Percentiles rank a stretch among this genome's conserved stretches.
Evolutionary conservation across 2,329 filamentous ascomycete genomes (phyloP).

Genomic region (Clonostachys chloroleuca): DNA sequence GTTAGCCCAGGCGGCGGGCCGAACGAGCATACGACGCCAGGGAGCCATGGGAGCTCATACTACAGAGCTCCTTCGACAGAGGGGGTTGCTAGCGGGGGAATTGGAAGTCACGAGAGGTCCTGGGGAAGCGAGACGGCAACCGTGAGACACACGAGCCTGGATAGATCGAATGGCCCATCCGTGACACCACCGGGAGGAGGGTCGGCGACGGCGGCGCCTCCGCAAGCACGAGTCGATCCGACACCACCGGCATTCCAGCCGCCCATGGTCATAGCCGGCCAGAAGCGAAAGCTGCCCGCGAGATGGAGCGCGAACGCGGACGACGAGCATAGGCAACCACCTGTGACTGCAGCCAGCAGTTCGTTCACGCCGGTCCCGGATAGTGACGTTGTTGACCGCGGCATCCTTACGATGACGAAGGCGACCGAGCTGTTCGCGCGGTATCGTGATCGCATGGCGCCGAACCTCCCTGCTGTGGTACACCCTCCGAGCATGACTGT

Average conservation of each 20-base stretch:
- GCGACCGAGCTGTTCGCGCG: slow-evolving; percentile 51
- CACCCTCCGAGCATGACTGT: slow-evolving; percentile 50
- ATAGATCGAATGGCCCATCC: neutral
- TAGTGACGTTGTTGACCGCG: slow-evolving; percentile 51
- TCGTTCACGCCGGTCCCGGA: neutral
- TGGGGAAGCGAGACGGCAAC: slow-evolving; percentile 1
- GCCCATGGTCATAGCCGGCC: slow-evolving; percentile 9
- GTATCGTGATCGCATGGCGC: slow-evolving; percentile 56
- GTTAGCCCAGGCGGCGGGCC: neutral
- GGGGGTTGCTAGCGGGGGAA: neutral
- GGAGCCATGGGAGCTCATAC: neutral
- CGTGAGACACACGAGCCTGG: neutral
- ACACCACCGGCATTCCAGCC: slow-evolving; percentile 1
- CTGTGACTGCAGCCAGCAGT: neutral
- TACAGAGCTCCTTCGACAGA: neutral
- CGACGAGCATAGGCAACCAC: neutral
- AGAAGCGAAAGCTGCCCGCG: slow-evolving; percentile 24
- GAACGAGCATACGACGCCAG: neutral
- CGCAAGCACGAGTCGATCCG: too few relatives aligned
- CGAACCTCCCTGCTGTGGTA: slow-evolving; percentile 58
- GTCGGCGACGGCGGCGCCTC: neutral
- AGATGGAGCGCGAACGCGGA: slow-evolving; percentile 6
- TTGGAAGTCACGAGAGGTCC: too few relatives aligned
- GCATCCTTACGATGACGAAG: slow-evolving; percentile 49
- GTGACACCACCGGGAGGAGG: neutral